These are phyloP conservation scores for Coprinopsis cinerea DNA, from an alignment of 768 basidiomycete genomes.

Conservation along the genomic window DNA sequence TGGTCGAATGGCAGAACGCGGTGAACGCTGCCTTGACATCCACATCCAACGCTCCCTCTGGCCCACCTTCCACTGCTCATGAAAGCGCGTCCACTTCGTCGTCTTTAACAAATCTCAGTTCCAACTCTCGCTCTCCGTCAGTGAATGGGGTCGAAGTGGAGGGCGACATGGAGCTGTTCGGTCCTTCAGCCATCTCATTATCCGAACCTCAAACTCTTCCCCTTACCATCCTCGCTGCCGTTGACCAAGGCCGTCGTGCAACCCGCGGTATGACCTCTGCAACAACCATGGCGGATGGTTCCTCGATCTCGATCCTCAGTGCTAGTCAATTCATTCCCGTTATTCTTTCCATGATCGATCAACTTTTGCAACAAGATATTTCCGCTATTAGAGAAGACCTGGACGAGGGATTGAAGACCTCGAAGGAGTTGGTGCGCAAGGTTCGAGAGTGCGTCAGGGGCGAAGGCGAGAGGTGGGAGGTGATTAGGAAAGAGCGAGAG, in stretches of 20 bases:
- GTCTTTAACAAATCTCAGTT: not conserved
- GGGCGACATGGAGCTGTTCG: constrained; percentile 19
- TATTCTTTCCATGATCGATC: constrained; percentile 52
- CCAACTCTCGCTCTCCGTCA: not conserved
- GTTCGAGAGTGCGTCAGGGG: constrained; percentile 46
- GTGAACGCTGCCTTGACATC: constrained; percentile 10
- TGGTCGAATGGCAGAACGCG: constrained; percentile 42
- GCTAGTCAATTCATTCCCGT: constrained; percentile 66
- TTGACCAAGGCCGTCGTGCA: constrained; percentile 38
- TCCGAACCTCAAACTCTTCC: constrained; percentile 54
- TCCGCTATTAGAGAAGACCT: constrained; percentile 48
- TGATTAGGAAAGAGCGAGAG: constrained; percentile 30
- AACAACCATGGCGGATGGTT: constrained; percentile 30
- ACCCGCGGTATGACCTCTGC: constrained; percentile 32
- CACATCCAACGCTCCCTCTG: constrained; percentile 3
- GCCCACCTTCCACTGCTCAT: constrained; percentile 10
- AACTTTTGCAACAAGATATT: constrained; percentile 35
- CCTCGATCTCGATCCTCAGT: constrained; percentile 27
- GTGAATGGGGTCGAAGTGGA: constrained; percentile 1
- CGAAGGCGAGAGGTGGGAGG: constrained; percentile 57
- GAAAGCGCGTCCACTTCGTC: not conserved
- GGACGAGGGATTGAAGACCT: constrained; percentile 50
- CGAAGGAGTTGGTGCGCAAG: constrained; percentile 47
- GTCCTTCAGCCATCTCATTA: constrained; percentile 20
- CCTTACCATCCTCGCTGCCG: constrained; percentile 15